Conservation (phyloP, 352 stramenopile genomes). For the Globisporangium paddicum region DNA sequence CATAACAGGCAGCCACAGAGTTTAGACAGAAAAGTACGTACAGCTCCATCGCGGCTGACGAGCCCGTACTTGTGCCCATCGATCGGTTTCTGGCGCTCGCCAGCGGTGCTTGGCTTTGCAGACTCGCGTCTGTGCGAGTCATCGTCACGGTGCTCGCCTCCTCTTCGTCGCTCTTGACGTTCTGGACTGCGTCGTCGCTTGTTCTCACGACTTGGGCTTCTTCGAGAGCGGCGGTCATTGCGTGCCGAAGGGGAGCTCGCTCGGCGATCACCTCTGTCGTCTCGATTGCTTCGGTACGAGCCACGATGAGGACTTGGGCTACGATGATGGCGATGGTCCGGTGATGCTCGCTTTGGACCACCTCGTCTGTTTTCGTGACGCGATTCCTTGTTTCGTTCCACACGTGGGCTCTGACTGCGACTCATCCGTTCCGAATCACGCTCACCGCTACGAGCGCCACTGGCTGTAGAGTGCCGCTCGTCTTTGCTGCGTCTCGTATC, state of each 20-base stretch:
- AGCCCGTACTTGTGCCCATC: slow-evolving; percentile 61
- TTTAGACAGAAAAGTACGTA: slow-evolving; percentile 25
- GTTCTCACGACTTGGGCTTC: slow-evolving; percentile 2
- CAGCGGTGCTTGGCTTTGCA: neutral
- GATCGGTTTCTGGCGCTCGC: slow-evolving; percentile 19
- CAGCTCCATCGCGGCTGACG: slow-evolving; percentile 46
- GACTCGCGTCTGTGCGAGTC: neutral
- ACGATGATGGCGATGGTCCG: neutral
- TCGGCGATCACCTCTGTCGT: neutral
- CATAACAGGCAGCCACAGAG: no score
- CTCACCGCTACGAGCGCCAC: neutral
- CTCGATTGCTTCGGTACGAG: neutral
- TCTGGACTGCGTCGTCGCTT: neutral
- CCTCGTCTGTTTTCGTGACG: neutral
- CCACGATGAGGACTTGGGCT: neutral
- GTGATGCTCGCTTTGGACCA: neutral
- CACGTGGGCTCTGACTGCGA: neutral
- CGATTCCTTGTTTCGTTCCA: neutral
- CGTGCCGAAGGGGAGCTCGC: neutral
- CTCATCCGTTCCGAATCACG: neutral
- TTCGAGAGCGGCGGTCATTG: neutral
- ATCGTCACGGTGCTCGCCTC: slow-evolving; percentile 1
- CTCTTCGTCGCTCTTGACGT: neutral
- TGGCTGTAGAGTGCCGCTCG: neutral
- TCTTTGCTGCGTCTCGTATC: neutral